Evolutionary conservation across 2,329 filamentous ascomycete genomes (phyloP).

Genomic region (Sarocladiaceae sp.): DNA sequence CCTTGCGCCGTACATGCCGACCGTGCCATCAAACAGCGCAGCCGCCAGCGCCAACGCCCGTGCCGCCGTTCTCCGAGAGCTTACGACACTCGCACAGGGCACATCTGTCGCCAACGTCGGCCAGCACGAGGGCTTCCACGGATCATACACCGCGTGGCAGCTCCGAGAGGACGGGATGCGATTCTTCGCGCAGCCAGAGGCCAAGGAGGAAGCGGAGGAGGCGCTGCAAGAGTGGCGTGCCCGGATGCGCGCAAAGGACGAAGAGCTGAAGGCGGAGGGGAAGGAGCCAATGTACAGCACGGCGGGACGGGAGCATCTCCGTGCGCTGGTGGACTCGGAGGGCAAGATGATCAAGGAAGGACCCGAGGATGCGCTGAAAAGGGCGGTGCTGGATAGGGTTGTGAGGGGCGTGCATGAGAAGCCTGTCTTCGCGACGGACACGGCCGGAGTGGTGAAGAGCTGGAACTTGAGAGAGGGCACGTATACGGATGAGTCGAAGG

Average conservation of each 20-base stretch:
- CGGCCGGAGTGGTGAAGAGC: constrained; percentile 26
- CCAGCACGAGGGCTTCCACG: constrained; percentile 21
- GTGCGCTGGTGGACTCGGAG: constrained; percentile 11
- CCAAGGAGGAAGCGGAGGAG: constrained; percentile 23
- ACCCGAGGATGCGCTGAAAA: constrained; percentile 26
- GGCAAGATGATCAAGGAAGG: constrained; percentile 23
- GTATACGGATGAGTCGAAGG: constrained; percentile 26
- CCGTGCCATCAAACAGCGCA: constrained; percentile 19
- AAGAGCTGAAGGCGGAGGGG: constrained; percentile 12
- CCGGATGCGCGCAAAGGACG: constrained; percentile 14
- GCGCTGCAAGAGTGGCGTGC: constrained; percentile 16
- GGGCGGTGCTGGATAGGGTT: constrained; percentile 25
- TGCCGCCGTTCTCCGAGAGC: constrained; percentile 28
- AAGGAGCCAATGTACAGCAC: constrained; percentile 11
- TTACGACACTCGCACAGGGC: constrained; percentile 28
- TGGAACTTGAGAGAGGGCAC: constrained; percentile 32
- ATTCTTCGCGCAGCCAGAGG: constrained; percentile 26
- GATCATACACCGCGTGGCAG: constrained; percentile 25
- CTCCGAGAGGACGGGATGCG: constrained; percentile 20
- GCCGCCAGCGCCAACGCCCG: constrained; percentile 22
- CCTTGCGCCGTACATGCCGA: constrained; percentile 24
- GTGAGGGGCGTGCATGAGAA: constrained; percentile 31
- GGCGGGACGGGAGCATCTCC: constrained; percentile 13
- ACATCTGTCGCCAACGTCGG: constrained; percentile 22
- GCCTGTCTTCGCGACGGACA: constrained; percentile 22